Evolutionary conservation across 495 filamentous ascomycete species (phyloP), one percentile per base, ranked within the genome.

Genomic region (Diplogelasinospora grovesii): DNA sequence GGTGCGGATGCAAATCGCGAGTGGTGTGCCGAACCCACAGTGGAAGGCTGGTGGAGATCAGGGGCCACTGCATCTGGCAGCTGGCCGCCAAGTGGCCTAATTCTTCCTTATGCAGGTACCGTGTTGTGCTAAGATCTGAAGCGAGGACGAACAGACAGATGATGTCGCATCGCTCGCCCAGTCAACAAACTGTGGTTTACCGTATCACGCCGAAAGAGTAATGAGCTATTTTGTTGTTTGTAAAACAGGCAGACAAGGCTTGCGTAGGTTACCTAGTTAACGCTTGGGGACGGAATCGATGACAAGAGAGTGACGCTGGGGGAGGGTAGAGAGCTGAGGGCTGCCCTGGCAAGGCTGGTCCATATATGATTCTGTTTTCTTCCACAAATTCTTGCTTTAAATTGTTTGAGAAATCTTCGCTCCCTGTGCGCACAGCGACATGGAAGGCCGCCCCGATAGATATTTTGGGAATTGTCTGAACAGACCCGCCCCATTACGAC

Each of bases 401-500:
- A 16, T 33, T 14, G n/a, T n/a, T n/a, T n/a, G n/a, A n/a, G n/a
- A n/a, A n/a, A n/a, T 33, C 30, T 33, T 33, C 30, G 30, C 30
- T 18, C 21, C 15, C 4, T 33, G 30, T n/a, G n/a, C 30, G 13
- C 30, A 33, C n/a, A n/a, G 15, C 15, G 21, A 33, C 21, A 33
- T 33, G 21, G 9, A 33, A 33, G 30, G 30, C 30, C 24, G 24
- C n/a, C 24, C 24, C n/a, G n/a, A n/a, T n/a, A n/a, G n/a, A n/a
- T n/a, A n/a, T n/a, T n/a, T n/a, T n/a, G n/a, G n/a, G n/a, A n/a
- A n/a, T n/a, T n/a, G n/a, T n/a, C n/a, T n/a, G n/a, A n/a, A n/a
- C n/a, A 8, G 30, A 14, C 36, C 36, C 24, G 36, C 14, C 22
- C 36, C 36, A 39, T 39, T 39, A 39, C 36, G 36, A 39, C 36